Evolutionary conservation across 2,329 filamentous ascomycete species (phyloP).

Genomic region (Cordyceps pruinosa): DNA sequence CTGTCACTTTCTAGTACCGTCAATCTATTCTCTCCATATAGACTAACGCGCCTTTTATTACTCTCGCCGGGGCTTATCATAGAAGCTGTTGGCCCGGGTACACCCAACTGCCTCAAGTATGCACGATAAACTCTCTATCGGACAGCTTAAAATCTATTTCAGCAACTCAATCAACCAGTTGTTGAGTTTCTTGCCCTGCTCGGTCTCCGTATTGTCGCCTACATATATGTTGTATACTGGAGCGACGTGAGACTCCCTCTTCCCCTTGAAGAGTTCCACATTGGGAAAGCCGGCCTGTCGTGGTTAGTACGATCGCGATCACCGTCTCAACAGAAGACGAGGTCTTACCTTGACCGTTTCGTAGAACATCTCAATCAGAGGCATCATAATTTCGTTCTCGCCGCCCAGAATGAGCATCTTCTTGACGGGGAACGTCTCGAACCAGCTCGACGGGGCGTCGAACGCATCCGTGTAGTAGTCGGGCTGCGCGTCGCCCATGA

Average conservation of each 20-base stretch:
- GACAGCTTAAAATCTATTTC: background rate
- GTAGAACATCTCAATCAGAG: conserved; percentile 15
- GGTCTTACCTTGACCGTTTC: conserved; percentile 16
- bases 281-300: conserved; percentile 15
- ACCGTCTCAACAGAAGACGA: background rate
- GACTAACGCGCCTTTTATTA: too few relatives aligned
- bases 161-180: conserved; percentile 16
- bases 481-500: conserved; percentile 11
- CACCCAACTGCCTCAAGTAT: too few relatives aligned
- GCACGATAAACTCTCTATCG: too few relatives aligned
- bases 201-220: conserved; percentile 16
- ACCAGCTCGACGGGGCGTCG: conserved; percentile 17
- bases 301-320: background rate
- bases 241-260: conserved; percentile 18
- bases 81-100: too few relatives aligned
- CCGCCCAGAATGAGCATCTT: conserved; percentile 16
- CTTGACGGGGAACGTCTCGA: conserved; percentile 16
- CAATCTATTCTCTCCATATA: too few relatives aligned
- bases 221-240: conserved; percentile 19
- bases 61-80: too few relatives aligned
- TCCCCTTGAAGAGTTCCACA: conserved; percentile 17
- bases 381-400: conserved; percentile 17
- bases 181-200: conserved; percentile 19
- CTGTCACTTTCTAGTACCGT: too few relatives aligned
- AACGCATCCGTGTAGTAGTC: conserved; percentile 18